Percentiles rank a stretch among this genome's conserved stretches.
Evolutionary conservation across 202 grass and related monocot species (phyloP).

Genomic region (Panicum virgatum): DNA sequence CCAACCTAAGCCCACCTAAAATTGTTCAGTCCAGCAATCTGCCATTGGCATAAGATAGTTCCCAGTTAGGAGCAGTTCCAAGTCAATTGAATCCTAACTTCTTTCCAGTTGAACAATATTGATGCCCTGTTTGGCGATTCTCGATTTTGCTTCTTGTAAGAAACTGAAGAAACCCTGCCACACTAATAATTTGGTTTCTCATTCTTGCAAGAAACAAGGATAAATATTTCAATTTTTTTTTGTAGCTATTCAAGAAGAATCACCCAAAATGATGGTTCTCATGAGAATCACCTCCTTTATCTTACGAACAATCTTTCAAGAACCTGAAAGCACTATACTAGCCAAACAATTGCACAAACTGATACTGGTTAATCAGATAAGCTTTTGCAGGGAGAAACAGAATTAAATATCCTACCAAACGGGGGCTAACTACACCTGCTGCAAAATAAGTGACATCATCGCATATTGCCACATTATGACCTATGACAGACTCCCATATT

Average conservation of each 20-base stretch:
- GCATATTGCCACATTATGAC: conserved; percentile 4
- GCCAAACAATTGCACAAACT: not conserved
- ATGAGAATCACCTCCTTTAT: not conserved
- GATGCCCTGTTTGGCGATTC: not conserved
- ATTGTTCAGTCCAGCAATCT: not conserved
- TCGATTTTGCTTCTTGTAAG: not conserved
- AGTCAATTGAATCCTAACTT: not conserved
- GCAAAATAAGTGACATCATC: conserved; percentile 4
- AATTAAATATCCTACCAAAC: not conserved
- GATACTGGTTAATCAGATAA: not conserved
- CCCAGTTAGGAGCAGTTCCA: not conserved
- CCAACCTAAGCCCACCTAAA: not conserved
- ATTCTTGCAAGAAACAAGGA: not conserved
- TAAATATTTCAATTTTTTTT: not conserved
- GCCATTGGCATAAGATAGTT: conserved; percentile 9
- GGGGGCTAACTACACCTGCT: not conserved
- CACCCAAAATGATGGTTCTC: not conserved
- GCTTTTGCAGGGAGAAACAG: not conserved
- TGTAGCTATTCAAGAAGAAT: not conserved
- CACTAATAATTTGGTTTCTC: not conserved
- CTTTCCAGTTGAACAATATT: not conserved
- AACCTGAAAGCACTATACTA: not conserved
- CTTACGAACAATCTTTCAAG: not conserved
- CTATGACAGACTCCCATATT: conserved; percentile 10
- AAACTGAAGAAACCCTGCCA: not conserved